Conservation (phyloP, 1,284 basidiomycete species). For the Tylopilus sp. region DNA sequence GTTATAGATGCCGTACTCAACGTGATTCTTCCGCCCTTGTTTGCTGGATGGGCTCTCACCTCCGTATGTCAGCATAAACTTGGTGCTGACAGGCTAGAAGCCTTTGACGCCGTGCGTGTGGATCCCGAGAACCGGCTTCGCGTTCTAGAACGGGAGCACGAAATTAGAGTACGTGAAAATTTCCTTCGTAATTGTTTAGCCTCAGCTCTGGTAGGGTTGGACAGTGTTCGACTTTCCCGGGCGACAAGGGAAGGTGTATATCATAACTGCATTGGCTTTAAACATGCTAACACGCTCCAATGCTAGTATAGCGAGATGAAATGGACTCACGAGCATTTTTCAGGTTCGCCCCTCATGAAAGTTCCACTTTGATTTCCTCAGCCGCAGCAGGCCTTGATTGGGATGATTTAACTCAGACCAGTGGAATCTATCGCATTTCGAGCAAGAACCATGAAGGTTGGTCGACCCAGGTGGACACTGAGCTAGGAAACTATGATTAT, state of each 20-base stretch:
- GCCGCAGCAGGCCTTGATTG: slow-evolving; percentile 71
- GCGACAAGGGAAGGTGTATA: slow-evolving; percentile 65
- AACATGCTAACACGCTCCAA: neutral
- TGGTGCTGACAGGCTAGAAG: slow-evolving; percentile 80
- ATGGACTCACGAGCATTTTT: slow-evolving; percentile 73
- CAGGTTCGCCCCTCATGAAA: slow-evolving; percentile 44
- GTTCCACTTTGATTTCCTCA: slow-evolving; percentile 1
- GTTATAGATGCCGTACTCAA: slow-evolving; percentile 77
- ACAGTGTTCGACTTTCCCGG: slow-evolving; percentile 83
- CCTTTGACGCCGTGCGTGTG: slow-evolving; percentile 73
- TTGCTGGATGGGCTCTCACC: slow-evolving; percentile 6
- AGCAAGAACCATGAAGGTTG: slow-evolving; percentile 59
- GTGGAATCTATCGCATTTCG: slow-evolving; percentile 60
- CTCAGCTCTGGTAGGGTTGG: slow-evolving; percentile 59
- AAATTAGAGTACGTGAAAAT: slow-evolving; percentile 58
- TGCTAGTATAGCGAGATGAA: slow-evolving; percentile 62
- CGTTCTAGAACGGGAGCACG: slow-evolving; percentile 55
- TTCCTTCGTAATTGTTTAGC: neutral
- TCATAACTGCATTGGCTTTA: neutral
- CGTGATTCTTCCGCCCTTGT: slow-evolving; percentile 39
- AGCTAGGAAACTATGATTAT: slow-evolving; percentile 79
- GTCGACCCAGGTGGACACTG: slow-evolving; percentile 65
- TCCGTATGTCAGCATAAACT: slow-evolving; percentile 59
- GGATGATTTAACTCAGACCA: slow-evolving; percentile 67
- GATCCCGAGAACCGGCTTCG: slow-evolving; percentile 60